Evolutionary conservation across 75 land plant species (phyloP).

Genomic region (Sequoiadendron giganteum): DNA sequence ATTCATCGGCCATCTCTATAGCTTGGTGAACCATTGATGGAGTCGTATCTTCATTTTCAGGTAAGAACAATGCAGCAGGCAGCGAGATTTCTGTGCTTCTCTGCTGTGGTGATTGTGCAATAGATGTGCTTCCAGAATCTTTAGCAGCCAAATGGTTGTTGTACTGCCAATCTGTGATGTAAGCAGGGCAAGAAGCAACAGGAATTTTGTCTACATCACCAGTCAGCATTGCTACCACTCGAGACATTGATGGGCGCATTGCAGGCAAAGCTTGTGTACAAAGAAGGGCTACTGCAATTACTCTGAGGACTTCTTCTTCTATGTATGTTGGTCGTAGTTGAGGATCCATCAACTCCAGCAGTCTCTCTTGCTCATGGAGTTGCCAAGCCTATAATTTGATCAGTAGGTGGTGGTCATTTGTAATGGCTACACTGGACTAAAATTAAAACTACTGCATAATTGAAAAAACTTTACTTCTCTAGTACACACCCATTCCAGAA

Average conservation of each 20-base stretch:
- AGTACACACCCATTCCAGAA: slow-evolving; percentile 62
- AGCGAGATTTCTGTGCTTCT: not conserved
- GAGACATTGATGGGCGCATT: slow-evolving; percentile 55
- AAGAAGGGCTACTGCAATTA: slow-evolving; percentile 43
- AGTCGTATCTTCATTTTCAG: not conserved
- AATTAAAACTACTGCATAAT: not conserved
- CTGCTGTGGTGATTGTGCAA: slow-evolving; percentile 22
- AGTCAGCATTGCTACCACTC: slow-evolving; percentile 48
- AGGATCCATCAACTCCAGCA: slow-evolving; percentile 46
- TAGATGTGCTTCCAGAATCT: not conserved
- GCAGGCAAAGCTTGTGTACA: slow-evolving; percentile 59
- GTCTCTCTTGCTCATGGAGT: slow-evolving; percentile 33
- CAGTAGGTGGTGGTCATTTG: not conserved
- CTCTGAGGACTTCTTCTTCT: slow-evolving; percentile 32
- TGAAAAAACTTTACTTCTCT: not conserved
- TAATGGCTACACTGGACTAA: not conserved
- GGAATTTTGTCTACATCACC: slow-evolving; percentile 42
- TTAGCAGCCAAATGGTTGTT: slow-evolving; percentile 26
- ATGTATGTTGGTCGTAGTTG: slow-evolving; percentile 9
- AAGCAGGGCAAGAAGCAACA: slow-evolving; percentile 35
- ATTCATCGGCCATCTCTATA: not conserved
- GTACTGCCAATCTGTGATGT: slow-evolving; percentile 38
- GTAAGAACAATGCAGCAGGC: not conserved
- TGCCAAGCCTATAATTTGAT: slow-evolving; percentile 45
- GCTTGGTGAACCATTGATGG: not conserved